Evolutionary conservation across 176 grass and related monocot species (phyloP), one percentile per base, ranked within the genome.

Genomic region (Rhipidocladum racemiflorum): DNA sequence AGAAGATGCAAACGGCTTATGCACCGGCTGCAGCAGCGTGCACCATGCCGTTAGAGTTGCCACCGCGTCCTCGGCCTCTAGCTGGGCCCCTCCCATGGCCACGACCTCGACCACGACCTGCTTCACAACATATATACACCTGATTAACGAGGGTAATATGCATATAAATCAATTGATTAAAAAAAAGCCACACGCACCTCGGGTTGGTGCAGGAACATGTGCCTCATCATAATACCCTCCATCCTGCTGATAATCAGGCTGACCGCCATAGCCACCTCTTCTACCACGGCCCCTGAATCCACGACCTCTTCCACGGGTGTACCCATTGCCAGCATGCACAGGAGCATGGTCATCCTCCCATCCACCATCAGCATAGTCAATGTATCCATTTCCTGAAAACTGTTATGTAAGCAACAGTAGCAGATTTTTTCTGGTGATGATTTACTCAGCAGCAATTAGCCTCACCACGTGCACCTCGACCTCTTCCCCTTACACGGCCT

Each of bases 171-270:
- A 53, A 18, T 66, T 42, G 76, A 45, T 0, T 59, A 18, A 14
- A n/a, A 76, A 76, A 21, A 13, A 68, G 39, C 12, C 57, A 21
- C 49, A 64, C 74, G 0, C 57, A 96, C 97, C 97, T 99, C 83
- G 70, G 42, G 46, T 60, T 3, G 81, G 90, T 14, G 20, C 51
- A 42, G 85, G 87, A 83, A 85, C 51, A 70, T 87, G 92, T 46
- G 91, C 85, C 83, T 93, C 92, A 24, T 91, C 89, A 0, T 90
- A 85, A 71, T 80, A 99, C 30, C 83, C 87, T 50, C 82, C 84
- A 50, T 98, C 96, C 20, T 93, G 88, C 67, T 90, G 96, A 70
- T 99, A 95, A 61, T 95, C 93, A 78, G 86, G 36, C 36, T 82
- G 91, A 10, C 63, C 81, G 43, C 78, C 74, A 50, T 87, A 89